These are phyloP conservation scores for Boletus insuetus DNA, from an alignment of 768 basidiomycete species.

Conservation along the genomic window DNA sequence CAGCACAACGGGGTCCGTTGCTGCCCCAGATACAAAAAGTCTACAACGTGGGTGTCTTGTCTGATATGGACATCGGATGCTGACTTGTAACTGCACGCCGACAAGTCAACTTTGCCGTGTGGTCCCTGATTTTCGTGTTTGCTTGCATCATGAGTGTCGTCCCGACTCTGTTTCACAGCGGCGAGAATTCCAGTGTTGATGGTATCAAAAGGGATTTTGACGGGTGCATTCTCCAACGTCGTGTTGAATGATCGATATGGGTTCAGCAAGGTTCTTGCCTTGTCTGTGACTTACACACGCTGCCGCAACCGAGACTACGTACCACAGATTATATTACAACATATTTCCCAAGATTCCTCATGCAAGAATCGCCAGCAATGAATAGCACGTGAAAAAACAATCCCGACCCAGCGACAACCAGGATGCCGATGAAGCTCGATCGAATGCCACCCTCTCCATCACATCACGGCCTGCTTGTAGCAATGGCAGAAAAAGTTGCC, in stretches of 20 bases:
- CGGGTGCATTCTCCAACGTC: conserved; percentile 33
- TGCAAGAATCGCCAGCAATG: too few species aligned
- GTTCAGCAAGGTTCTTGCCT: conserved; percentile 7
- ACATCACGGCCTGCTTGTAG: not conserved
- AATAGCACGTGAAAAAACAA: too few species aligned
- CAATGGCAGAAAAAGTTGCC: not conserved
- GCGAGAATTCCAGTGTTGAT: not conserved
- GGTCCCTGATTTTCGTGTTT: conserved; percentile 44
- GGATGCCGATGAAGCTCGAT: too few species aligned
- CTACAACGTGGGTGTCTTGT: conserved; percentile 30
- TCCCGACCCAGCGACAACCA: too few species aligned
- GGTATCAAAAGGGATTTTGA: conserved; percentile 27
- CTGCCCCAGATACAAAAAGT: conserved; percentile 37
- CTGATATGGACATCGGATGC: not conserved
- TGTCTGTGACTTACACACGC: too few species aligned
- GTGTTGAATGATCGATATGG: conserved; percentile 29
- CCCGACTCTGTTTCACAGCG: not conserved
- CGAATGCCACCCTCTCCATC: too few species aligned
- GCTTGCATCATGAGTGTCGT: conserved; percentile 34
- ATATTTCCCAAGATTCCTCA: too few species aligned
- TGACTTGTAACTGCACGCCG: not conserved
- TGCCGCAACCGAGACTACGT: too few species aligned
- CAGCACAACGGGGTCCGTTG: conserved; percentile 37
- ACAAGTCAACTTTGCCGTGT: conserved; percentile 38
- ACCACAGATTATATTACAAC: too few species aligned